phyloP scores from a whole-genome alignment of 345 rosid species.

The Iberis pinnata region DNA sequence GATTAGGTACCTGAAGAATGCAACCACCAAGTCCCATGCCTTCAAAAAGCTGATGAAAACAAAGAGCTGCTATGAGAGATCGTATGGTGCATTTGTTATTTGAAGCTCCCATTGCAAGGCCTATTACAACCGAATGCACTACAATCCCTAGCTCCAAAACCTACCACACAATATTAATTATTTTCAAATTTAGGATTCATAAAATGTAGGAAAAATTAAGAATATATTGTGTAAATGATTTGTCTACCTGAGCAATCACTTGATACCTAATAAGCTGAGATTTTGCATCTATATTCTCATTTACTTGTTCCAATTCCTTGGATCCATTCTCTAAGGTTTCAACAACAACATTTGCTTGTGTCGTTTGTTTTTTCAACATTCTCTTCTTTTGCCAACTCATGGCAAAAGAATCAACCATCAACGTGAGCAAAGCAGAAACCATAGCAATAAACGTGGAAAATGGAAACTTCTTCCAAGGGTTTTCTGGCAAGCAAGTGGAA shows the following conservation, averaged over 20 bases:
- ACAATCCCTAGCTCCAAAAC: conserved; percentile 28
- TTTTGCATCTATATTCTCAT: conserved; percentile 2
- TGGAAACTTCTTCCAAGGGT: conserved; percentile 43
- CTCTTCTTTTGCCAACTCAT: conserved; percentile 28
- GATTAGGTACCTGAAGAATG: conserved; percentile 17
- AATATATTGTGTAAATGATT: neutral
- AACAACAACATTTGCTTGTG: neutral
- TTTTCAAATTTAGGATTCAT: neutral
- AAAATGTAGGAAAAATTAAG: neutral
- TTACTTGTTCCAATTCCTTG: neutral
- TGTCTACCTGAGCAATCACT: conserved; percentile 31
- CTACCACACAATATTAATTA: neutral
- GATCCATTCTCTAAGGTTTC: conserved; percentile 17
- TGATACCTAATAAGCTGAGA: conserved; percentile 23
- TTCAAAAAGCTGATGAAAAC: conserved; percentile 29
- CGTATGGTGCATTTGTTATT: conserved; percentile 27
- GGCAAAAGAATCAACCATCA: conserved; percentile 38
- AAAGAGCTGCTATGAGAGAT: conserved; percentile 25
- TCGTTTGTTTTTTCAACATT: neutral
- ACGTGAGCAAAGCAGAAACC: conserved; percentile 34
- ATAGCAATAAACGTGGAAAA: conserved; percentile 39
- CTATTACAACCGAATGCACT: conserved; percentile 30
- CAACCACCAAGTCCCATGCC: conserved; percentile 28
- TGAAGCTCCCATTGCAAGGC: conserved; percentile 27
- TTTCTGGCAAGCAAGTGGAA: conserved; percentile 29